These are phyloP conservation scores for Fusarium sp. DNA, from an alignment of 2,329 filamentous ascomycete genomes.

Conservation along the genomic window DNA sequence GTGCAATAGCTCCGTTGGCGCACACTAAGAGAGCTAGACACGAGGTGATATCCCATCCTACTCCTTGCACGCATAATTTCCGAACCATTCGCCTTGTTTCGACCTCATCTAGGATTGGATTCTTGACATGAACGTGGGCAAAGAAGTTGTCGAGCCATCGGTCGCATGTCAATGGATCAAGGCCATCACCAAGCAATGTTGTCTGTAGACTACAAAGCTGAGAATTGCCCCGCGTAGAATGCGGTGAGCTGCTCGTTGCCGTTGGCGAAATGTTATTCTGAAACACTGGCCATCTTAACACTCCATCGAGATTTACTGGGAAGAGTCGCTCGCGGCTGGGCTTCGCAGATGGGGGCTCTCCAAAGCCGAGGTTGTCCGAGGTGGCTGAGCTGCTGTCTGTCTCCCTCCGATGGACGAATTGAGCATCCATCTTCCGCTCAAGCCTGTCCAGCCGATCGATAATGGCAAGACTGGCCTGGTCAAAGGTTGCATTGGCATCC, in stretches of 20 bases:
- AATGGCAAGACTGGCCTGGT: conserved; percentile 66
- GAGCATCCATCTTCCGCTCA: conserved; percentile 41
- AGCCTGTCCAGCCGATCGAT: conserved; percentile 62
- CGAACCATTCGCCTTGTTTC: conserved; percentile 57
- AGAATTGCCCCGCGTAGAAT: too few species aligned
- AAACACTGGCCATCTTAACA: too few species aligned
- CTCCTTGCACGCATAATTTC: conserved; percentile 59
- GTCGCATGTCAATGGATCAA: conserved; percentile 51
- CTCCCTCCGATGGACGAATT: too few species aligned
- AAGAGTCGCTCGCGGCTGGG: too few species aligned
- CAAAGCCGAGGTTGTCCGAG: conserved; percentile 45
- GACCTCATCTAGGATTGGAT: conserved; percentile 65
- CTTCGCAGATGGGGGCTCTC: conserved; percentile 5
- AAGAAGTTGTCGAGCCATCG: conserved; percentile 64
- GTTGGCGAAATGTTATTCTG: too few species aligned
- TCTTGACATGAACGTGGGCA: conserved; percentile 65
- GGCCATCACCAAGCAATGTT: too few species aligned
- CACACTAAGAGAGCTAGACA: conserved; percentile 64
- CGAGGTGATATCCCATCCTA: conserved; percentile 61
- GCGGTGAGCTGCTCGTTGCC: too few species aligned
- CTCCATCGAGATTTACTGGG: too few species aligned
- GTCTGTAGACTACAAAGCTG: too few species aligned
- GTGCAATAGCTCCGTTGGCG: conserved; percentile 61
- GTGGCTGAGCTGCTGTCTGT: too few species aligned
- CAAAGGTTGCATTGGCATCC: conserved; percentile 62